Conservation (phyloP, 2,329 filamentous ascomycete species). For the Septoria petroselini region DNA sequence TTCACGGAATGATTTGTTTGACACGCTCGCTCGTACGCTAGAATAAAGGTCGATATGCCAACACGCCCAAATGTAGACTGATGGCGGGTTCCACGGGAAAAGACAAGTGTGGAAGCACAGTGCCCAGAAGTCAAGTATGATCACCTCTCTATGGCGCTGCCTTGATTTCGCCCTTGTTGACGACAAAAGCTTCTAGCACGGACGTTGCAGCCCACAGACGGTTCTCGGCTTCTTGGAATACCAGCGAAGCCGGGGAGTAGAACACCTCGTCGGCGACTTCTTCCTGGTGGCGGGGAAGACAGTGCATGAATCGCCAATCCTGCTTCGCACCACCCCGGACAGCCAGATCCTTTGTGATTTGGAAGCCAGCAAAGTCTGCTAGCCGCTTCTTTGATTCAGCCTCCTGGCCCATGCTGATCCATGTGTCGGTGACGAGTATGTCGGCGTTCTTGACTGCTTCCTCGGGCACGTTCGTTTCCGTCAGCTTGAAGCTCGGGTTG, state of each 20-base stretch:
- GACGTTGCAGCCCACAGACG: constrained; percentile 84
- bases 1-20: no score
- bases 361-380: constrained; percentile 81
- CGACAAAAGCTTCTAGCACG: constrained; percentile 81
- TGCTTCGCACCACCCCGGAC: constrained; percentile 80
- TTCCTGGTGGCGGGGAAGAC: constrained; percentile 83
- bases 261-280: constrained; percentile 96
- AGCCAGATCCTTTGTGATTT: constrained; percentile 83
- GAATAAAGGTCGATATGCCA: no score
- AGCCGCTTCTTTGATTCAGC: constrained; percentile 73
- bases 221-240: constrained; percentile 94
- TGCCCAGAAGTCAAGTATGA: no score
- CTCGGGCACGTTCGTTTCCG: constrained; percentile 75
- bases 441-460: constrained; percentile 83
- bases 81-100: no score
- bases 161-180: constrained; percentile 81
- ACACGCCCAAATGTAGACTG: no score
- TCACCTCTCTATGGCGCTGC: neutral
- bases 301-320: constrained; percentile 98
- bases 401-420: constrained; percentile 98
- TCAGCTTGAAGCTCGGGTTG: constrained; percentile 44
- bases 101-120: no score
- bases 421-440: constrained; percentile 92
- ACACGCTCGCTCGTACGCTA: no score
- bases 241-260: constrained; percentile 72